Evolutionary conservation across 768 basidiomycete species (phyloP).

Genomic region (Trametes punicea): DNA sequence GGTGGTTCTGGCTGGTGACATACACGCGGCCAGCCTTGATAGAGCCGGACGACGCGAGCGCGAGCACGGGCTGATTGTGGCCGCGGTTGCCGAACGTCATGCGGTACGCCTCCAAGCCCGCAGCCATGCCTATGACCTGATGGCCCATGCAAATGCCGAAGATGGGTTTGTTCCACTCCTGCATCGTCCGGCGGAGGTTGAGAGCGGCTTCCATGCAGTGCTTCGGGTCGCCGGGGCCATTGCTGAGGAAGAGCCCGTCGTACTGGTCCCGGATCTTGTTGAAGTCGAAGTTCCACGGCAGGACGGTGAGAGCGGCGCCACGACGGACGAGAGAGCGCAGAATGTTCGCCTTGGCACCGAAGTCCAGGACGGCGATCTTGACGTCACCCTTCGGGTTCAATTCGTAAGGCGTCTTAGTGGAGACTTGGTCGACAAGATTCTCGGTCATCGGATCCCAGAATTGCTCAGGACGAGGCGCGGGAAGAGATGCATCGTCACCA

Average conservation of each 20-base stretch:
- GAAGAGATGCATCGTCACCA: conserved; percentile 62
- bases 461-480: conserved; percentile 59
- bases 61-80: conserved; percentile 97
- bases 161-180: conserved; percentile 89
- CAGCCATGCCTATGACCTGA: conserved; percentile 96
- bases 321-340: conserved; percentile 88
- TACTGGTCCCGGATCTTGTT: conserved; percentile 85
- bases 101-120: conserved; percentile 92
- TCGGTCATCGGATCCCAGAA: conserved; percentile 93
- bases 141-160: conserved; percentile 99
- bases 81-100: conserved; percentile 99
- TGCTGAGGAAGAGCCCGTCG: conserved; percentile 94
- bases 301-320: conserved; percentile 87
- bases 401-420: conserved; percentile 78
- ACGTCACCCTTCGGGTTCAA: conserved; percentile 86
- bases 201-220: conserved; percentile 84
- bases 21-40: conserved; percentile 96
- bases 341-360: conserved; percentile 98
- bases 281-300: conserved; percentile 98
- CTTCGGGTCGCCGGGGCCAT: conserved; percentile 93
- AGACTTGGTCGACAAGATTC: conserved; percentile 92
- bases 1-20: conserved; percentile 97
- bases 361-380: conserved; percentile 94
- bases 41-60: conserved; percentile 87
- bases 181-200: conserved; percentile 75